These are phyloP conservation scores for Stramenopiles sp. DNA, from an alignment of 352 stramenopile genomes.

Conservation along the genomic window DNA sequence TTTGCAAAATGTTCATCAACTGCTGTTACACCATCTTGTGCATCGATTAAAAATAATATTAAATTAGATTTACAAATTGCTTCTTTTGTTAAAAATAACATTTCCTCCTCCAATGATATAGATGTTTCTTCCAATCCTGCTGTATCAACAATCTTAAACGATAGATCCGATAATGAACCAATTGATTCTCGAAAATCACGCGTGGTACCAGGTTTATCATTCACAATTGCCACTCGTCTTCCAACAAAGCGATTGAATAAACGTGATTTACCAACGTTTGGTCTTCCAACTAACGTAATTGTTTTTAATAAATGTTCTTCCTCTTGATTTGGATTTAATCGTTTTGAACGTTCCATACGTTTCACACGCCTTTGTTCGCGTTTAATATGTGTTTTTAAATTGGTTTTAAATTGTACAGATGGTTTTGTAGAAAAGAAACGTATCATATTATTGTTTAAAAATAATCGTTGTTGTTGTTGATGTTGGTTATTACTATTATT, in stretches of 20 bases:
- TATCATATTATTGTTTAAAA: no score
- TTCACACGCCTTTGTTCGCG: no score
- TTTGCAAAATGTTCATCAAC: conserved; percentile 22
- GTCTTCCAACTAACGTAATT: conserved; percentile 57
- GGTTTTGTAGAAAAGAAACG: no score
- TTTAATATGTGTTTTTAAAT: no score
- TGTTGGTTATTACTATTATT: no score
- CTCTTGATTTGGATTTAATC: no score
- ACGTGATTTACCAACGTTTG: conserved; percentile 65
- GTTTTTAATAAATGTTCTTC: no score
- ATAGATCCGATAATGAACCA: conserved; percentile 23
- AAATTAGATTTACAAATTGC: conserved; percentile 57
- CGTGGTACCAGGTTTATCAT: conserved; percentile 59
- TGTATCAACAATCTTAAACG: conserved; percentile 31
- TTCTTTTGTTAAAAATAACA: conserved; percentile 61
- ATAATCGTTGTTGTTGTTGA: no score
- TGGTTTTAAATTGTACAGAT: no score
- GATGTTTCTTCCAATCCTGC: conserved; percentile 22
- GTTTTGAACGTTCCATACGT: no score
- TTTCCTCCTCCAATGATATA: conserved; percentile 22
- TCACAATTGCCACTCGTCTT: conserved; percentile 43
- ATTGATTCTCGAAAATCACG: conserved; percentile 54
- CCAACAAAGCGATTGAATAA: conserved; percentile 54
- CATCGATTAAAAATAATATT: conserved; percentile 33
- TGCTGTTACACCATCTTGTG: conserved; percentile 28